These are phyloP conservation scores for Arabidopsis hybrid DNA, from an alignment of 441 rosid genomes.

Conservation along the genomic window DNA sequence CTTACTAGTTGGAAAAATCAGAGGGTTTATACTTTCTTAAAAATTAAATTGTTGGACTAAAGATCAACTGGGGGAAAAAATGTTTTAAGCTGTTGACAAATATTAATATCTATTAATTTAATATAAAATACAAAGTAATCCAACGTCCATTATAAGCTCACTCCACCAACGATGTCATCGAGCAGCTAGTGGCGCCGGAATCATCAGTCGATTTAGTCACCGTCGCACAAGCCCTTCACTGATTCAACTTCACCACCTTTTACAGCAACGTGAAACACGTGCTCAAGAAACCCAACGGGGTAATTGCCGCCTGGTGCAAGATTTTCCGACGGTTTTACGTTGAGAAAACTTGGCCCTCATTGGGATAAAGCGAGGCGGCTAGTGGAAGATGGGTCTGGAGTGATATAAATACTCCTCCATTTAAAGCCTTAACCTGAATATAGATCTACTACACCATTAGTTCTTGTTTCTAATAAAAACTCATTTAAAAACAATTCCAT, in stretches of 20 bases:
- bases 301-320: slow-evolving; percentile 79
- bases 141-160: slow-evolving; percentile 65
- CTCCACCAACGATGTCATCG: slow-evolving; percentile 62
- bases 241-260: slow-evolving; percentile 69
- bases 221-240: slow-evolving; percentile 81
- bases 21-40: too few relatives aligned
- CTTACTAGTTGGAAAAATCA: too few relatives aligned
- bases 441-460: too few relatives aligned
- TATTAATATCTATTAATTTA: too few relatives aligned
- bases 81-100: too few relatives aligned
- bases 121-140: slow-evolving; percentile 5
- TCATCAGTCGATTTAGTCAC: slow-evolving; percentile 74
- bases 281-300: slow-evolving; percentile 81
- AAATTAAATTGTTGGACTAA: too few relatives aligned
- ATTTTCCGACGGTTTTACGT: slow-evolving; percentile 57
- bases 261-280: slow-evolving; percentile 70
- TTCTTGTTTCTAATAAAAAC: too few relatives aligned
- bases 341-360: slow-evolving; percentile 46
- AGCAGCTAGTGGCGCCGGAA: slow-evolving; percentile 48
- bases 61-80: too few relatives aligned
- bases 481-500: too few relatives aligned
- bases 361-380: slow-evolving; percentile 67
- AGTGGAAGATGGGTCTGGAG: slow-evolving; percentile 54
- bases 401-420: too few relatives aligned
- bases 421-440: too few relatives aligned